Base-by-base conservation (phyloP, 2,329 filamentous ascomycete species). In the Shiraia bambusicola region DNA sequence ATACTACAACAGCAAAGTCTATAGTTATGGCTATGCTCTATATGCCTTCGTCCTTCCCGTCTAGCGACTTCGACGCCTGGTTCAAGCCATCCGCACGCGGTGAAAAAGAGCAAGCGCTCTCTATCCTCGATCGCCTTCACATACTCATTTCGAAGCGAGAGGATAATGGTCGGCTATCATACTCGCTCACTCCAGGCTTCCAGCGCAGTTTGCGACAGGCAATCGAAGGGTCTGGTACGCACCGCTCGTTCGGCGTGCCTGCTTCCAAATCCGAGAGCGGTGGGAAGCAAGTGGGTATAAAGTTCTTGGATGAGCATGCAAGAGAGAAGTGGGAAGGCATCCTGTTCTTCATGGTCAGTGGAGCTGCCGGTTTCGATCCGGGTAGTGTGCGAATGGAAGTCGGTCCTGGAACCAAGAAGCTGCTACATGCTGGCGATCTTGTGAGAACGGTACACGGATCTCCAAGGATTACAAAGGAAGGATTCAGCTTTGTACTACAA, bases 1-100 rank as follows among this genome's bases (percentile, higher is more conserved):
- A 53, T n/a, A 28, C 3, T 24, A 7, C 15, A 22, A 28, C 58
- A 88, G 92, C 93, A 57, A 97, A 98, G 77, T 89, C 84, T 12
- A 86, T 98, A 61, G 92, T 98, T 47, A 95, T 96, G 86, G 87
- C 88, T 28, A 83, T 98, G 61, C 82, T 98, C 3, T 98, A 95
- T 73, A 86, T 94, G 74, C 87, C 88, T 28, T 77, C 80, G 9
- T 88, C 93, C 0, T 81, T 97, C 50, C 80, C 82, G 2, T 79
- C 88, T n/a, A 75, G 81, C 49, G 87, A 94, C 59, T 79, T 98
- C 45, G 90, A 97, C 56, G 73, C 81, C 29, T 95, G 92, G 89
- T 84, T 96, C 36, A 87, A 85, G 54, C 80, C 88, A 5, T 77
- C 78, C 34, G 80, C 78, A 56, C 76, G 76, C 55, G 87, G 86